Evolutionary conservation across 1,139 yeast genomes (phyloP).

Genomic region (Wickerhamomyces sp.): DNA sequence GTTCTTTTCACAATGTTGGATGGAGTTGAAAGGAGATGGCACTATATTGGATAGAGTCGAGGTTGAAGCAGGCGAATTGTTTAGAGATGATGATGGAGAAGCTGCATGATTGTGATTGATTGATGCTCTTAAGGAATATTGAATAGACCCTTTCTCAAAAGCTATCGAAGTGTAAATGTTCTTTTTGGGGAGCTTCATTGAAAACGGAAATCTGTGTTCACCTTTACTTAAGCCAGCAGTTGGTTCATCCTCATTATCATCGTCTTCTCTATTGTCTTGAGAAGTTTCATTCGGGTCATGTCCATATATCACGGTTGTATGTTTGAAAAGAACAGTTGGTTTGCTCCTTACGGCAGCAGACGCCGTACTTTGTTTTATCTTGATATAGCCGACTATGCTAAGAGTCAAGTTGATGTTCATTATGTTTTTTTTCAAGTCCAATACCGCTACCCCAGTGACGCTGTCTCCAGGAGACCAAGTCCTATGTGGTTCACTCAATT

Average conservation of each 20-base stretch:
- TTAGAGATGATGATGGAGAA: constrained; percentile 6
- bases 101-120: constrained; percentile 31
- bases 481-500: constrained; percentile 68
- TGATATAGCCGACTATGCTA: constrained; percentile 51
- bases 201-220: constrained; percentile 83
- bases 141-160: constrained; percentile 82
- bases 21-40: constrained; percentile 16
- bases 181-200: constrained; percentile 68
- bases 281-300: constrained; percentile 24
- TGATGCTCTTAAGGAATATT: constrained; percentile 57
- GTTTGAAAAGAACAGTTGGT: constrained; percentile 54
- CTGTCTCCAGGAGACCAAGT: constrained; percentile 57
- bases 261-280: not conserved
- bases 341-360: constrained; percentile 48
- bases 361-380: constrained; percentile 41
- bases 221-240: constrained; percentile 59
- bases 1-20: constrained; percentile 42
- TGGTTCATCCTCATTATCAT: constrained; percentile 13
- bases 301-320: constrained; percentile 66
- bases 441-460: constrained; percentile 55
- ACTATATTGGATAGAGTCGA: constrained; percentile 7
- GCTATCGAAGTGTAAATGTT: constrained; percentile 71
- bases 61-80: constrained; percentile 14
- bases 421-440: constrained; percentile 50
- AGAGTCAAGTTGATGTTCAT: constrained; percentile 50